A percentile compares a stretch with the other conserved stretches of the same genome.
These are phyloP conservation scores for Carex cristatella DNA, from an alignment of 176 grass and related monocot genomes.

Conservation along the genomic window DNA sequence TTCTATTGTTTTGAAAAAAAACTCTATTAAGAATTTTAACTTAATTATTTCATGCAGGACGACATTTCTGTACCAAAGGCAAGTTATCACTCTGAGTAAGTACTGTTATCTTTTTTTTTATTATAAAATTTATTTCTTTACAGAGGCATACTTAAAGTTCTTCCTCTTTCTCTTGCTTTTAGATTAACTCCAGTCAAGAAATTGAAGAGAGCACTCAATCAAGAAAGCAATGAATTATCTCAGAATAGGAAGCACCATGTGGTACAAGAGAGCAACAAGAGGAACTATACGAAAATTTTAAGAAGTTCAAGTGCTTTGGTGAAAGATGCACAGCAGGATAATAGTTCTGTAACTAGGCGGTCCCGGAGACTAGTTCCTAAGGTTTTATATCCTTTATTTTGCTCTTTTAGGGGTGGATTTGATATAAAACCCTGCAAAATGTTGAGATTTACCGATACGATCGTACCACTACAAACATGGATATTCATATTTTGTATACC, in stretches of 20 bases:
- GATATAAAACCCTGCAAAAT: not conserved
- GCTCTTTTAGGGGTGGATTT: not conserved
- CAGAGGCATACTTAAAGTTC: conserved; percentile 3
- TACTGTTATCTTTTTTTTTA: conserved; percentile 7
- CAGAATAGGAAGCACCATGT: conserved; percentile 29
- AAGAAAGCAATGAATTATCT: conserved; percentile 40
- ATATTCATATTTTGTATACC: not conserved
- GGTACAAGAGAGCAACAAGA: conserved; percentile 41
- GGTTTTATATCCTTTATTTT: conserved; percentile 25
- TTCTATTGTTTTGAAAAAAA: not conserved
- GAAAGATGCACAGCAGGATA: conserved; percentile 7
- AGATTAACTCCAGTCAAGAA: conserved; percentile 42
- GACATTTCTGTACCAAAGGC: conserved; percentile 31
- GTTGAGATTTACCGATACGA: not conserved
- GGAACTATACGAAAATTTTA: conserved; percentile 47
- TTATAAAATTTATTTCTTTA: not conserved
- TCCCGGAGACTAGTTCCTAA: conserved; percentile 57
- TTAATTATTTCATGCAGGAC: conserved; percentile 37
- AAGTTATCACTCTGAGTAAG: conserved; percentile 48
- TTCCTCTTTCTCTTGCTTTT: conserved; percentile 29
- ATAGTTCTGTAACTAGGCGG: conserved; percentile 41
- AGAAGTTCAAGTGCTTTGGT: conserved; percentile 32
- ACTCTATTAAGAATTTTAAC: not conserved
- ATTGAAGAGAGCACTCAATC: conserved; percentile 25
- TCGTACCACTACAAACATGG: not conserved